Percentiles rank a stretch among this genome's conserved stretches.
Conservation (phyloP, 768 basidiomycete species). For the Tulasnella sp. region DNA sequence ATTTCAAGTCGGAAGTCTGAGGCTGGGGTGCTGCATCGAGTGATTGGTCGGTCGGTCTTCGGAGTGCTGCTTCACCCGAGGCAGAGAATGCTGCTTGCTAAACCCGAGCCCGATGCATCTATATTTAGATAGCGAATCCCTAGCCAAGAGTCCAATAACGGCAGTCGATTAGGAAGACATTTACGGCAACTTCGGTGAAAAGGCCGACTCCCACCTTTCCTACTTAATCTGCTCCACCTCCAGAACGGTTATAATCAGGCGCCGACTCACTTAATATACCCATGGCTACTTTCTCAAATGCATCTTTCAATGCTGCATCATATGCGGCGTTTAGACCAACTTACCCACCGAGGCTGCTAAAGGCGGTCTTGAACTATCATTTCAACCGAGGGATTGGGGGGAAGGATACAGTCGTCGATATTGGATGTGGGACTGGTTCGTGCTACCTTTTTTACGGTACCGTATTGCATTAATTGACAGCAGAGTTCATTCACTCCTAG, state of each 20-base stretch:
- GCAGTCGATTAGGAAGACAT: background rate
- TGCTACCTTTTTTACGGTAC: background rate
- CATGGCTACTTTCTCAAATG: slow-evolving; percentile 76
- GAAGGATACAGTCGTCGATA: slow-evolving; percentile 63
- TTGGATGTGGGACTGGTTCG: slow-evolving; percentile 82
- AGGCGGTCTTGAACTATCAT: slow-evolving; percentile 61
- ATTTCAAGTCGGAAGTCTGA: no score
- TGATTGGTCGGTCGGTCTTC: background rate
- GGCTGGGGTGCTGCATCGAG: no score
- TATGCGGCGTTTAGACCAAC: slow-evolving; percentile 71
- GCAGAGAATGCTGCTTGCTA: background rate
- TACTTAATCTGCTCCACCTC: background rate
- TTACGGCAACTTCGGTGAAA: background rate
- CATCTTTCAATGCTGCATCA: slow-evolving; percentile 58
- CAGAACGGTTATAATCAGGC: background rate
- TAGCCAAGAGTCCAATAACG: background rate
- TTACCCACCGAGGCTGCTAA: slow-evolving; percentile 63
- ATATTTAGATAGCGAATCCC: background rate
- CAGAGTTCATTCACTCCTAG: slow-evolving; percentile 38
- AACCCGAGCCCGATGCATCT: background rate
- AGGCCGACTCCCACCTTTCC: background rate
- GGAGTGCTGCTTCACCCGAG: background rate
- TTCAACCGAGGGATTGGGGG: slow-evolving; percentile 33
- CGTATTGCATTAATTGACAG: background rate
- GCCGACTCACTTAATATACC: no score